Conservation (phyloP, 257 asterid species). For the Apocynum venetum region DNA sequence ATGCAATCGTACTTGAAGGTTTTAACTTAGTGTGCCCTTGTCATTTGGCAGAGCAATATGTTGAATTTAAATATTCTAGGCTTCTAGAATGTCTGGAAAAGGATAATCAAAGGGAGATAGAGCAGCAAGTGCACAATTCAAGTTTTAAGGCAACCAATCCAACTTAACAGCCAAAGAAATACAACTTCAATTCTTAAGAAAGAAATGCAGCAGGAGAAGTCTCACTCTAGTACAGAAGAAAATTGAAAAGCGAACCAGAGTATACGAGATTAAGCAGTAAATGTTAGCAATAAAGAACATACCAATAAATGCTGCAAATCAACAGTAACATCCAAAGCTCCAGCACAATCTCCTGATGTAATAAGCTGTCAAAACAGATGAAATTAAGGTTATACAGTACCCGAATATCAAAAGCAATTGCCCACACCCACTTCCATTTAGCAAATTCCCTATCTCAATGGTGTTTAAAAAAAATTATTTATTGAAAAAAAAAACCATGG, state of each 20-base stretch:
- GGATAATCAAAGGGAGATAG: neutral
- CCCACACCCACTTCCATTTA: neutral
- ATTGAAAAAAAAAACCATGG: neutral
- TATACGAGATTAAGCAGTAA: slow-evolving; percentile 3
- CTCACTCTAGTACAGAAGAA: neutral
- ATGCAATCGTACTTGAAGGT: neutral
- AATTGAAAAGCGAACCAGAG: neutral
- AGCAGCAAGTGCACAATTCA: neutral
- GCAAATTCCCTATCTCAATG: neutral
- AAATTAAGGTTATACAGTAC: neutral
- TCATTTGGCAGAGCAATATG: neutral
- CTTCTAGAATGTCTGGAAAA: neutral
- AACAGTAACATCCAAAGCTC: slow-evolving; percentile 91
- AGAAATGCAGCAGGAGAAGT: neutral
- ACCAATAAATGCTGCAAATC: slow-evolving; percentile 93
- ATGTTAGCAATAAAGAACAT: slow-evolving; percentile 30
- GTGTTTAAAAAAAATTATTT: neutral
- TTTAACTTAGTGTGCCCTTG: neutral
- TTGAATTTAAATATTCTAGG: neutral
- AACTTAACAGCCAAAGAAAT: neutral
- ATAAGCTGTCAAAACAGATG: slow-evolving; percentile 63
- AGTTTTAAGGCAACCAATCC: neutral
- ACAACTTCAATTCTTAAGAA: neutral
- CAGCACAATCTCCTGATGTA: slow-evolving; percentile 95
- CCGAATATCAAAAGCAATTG: neutral